Conservation (phyloP, 2,329 filamentous ascomycete genomes). For the Stylonectria norvegica region DNA sequence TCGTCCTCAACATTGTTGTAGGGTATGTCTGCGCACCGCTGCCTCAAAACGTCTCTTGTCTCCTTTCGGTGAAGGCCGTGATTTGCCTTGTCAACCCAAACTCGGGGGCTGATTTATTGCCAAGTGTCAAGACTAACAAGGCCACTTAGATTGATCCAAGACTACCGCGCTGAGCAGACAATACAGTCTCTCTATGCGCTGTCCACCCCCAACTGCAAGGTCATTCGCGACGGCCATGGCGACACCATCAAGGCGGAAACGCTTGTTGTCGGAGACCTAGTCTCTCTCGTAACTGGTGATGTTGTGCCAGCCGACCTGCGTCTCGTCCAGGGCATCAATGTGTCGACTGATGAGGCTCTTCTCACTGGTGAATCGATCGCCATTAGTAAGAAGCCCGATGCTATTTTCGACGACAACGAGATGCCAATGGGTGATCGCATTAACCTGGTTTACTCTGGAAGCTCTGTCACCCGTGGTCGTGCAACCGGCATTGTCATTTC, state of each 20-base stretch:
- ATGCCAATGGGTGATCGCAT: constrained; percentile 65
- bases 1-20: constrained; percentile 64
- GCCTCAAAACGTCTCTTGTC: constrained; percentile 16
- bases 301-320: constrained; percentile 68
- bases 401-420: constrained; percentile 48
- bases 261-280: constrained; percentile 65
- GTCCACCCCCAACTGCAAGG: constrained; percentile 57
- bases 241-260: constrained; percentile 52
- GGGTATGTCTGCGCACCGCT: constrained; percentile 44
- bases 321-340: constrained; percentile 64
- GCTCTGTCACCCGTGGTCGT: constrained; percentile 68
- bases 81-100: constrained; percentile 20
- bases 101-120: background rate
- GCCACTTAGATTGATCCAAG: constrained; percentile 50
- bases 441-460: constrained; percentile 70
- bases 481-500: constrained; percentile 65
- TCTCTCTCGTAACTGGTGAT: constrained; percentile 60
- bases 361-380: constrained; percentile 72
- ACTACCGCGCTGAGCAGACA: constrained; percentile 59
- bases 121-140: constrained; percentile 20
- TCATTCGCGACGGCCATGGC: constrained; percentile 51
- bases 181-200: constrained; percentile 59
- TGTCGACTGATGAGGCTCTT: constrained; percentile 72
- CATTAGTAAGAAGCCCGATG: constrained; percentile 61
- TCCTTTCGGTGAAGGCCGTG: constrained; percentile 29